Percentiles rank a stretch among this genome's conserved stretches.
Conservation (phyloP, 2,329 filamentous ascomycete genomes). For the Neonectria hederae region DNA sequence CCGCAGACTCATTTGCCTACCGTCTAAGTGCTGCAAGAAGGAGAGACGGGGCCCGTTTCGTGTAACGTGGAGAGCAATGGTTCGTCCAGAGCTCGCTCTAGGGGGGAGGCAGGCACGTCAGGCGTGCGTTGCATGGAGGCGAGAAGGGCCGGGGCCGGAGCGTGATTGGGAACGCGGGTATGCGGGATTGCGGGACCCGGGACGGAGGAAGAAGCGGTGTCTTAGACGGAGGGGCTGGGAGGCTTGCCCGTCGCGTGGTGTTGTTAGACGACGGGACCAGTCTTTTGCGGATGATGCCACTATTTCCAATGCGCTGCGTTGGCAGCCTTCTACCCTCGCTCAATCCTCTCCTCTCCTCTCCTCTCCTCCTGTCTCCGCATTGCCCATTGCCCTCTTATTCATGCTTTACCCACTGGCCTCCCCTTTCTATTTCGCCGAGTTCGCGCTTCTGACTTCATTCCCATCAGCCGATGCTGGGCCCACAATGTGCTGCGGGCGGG, state of each 20-base stretch:
- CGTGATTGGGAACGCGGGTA: constrained; percentile 3
- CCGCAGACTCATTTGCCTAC: neutral
- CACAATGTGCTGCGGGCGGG: constrained; percentile 7
- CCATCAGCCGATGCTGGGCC: constrained; percentile 15
- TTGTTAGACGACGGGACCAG: neutral
- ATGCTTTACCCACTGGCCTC: neutral
- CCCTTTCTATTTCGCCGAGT: neutral
- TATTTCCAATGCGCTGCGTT: neutral
- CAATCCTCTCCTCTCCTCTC: no score
- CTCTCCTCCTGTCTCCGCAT: neutral
- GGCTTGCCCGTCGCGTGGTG: constrained; percentile 13
- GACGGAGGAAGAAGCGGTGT: constrained; percentile 15
- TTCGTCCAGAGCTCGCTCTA: constrained; percentile 26
- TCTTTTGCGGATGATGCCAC: neutral
- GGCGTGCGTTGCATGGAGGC: constrained; percentile 27
- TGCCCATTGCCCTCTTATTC: neutral
- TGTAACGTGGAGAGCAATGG: constrained; percentile 35
- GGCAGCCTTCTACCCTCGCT: neutral
- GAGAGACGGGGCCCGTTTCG: constrained; percentile 1
- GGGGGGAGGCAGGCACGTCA: constrained; percentile 17
- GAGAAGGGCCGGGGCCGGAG: constrained; percentile 1
- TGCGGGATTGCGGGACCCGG: constrained; percentile 1
- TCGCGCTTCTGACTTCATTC: neutral
- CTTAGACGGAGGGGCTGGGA: constrained; percentile 3
- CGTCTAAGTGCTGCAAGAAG: constrained; percentile 2